Percentiles rank a stretch among this genome's conserved stretches.
phyloP scores from a whole-genome alignment of 1,284 basidiomycete species.

The Thecaphora thlaspeos region DNA sequence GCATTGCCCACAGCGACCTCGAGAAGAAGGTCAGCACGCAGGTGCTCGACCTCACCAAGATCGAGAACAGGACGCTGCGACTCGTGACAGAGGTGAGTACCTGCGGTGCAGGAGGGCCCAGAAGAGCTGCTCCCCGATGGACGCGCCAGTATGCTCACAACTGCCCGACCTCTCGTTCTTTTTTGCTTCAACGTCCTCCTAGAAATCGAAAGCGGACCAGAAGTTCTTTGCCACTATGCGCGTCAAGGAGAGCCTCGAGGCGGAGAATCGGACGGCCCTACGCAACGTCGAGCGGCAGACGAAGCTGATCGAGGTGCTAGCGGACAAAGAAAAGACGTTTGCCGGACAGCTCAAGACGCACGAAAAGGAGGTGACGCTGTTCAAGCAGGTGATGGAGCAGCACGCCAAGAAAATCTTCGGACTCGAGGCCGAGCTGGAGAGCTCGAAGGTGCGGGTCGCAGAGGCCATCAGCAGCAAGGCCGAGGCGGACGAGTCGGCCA shows the following conservation, averaged over 20 bases:
- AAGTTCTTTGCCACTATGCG: conserved; percentile 90
- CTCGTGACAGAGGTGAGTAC: conserved; percentile 57
- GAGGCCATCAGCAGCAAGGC: conserved; percentile 26
- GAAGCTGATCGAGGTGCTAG: conserved; percentile 71
- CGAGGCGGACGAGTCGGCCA: conserved; percentile 35
- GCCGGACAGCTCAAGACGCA: conserved; percentile 65
- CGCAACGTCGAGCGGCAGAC: conserved; percentile 74
- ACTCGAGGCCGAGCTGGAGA: conserved; percentile 53
- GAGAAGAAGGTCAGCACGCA: conserved; percentile 81
- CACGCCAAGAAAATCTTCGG: conserved; percentile 48
- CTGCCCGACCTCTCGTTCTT: too few relatives aligned
- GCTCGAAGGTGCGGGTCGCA: conserved; percentile 29
- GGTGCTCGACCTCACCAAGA: conserved; percentile 72
- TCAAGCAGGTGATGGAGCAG: conserved; percentile 36
- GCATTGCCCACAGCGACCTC: conserved; percentile 80
- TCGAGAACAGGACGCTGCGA: conserved; percentile 72
- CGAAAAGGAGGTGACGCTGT: conserved; percentile 61
- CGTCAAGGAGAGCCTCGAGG: conserved; percentile 77
- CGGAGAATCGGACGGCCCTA: conserved; percentile 70
- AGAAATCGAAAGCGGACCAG: conserved; percentile 91
- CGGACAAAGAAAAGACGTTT: conserved; percentile 68
- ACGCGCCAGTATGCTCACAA: too few relatives aligned
- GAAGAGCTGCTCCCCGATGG: too few relatives aligned
- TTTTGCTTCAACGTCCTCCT: conserved; percentile 1
- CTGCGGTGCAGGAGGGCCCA: too few relatives aligned